phyloP scores from a whole-genome alignment of 2,329 filamentous ascomycete genomes.

The Colletotrichum simmondsii region DNA sequence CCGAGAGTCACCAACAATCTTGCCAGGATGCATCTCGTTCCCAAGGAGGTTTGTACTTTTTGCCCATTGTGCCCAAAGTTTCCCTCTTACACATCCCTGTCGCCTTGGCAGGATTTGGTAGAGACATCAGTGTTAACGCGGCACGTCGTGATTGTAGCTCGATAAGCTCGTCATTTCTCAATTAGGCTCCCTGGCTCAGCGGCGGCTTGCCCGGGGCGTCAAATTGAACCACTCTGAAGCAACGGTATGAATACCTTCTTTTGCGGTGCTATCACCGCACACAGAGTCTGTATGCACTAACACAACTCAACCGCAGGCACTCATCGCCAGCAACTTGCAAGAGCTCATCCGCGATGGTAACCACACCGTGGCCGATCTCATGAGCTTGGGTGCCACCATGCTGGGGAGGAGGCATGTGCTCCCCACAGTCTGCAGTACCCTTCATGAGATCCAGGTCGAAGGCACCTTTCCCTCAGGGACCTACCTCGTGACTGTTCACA shows the following conservation, averaged over 20 bases:
- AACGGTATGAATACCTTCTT: constrained; percentile 62
- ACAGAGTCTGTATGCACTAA: constrained; percentile 14
- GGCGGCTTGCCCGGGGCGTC: constrained; percentile 86
- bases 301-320: constrained; percentile 60
- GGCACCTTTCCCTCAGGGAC: constrained; percentile 92
- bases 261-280: neutral
- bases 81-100: constrained; percentile 34
- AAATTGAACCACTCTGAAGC: constrained; percentile 92
- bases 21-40: constrained; percentile 57
- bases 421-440: constrained; percentile 81
- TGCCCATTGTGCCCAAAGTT: neutral
- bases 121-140: constrained; percentile 32
- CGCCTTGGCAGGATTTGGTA: constrained; percentile 8
- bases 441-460: constrained; percentile 90
- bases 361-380: constrained; percentile 91
- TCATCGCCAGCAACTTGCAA: constrained; percentile 90
- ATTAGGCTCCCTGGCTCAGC: constrained; percentile 87
- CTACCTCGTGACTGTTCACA: constrained; percentile 93
- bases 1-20: neutral
- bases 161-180: constrained; percentile 97
- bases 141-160: constrained; percentile 65
- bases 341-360: constrained; percentile 98
- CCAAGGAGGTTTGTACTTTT: constrained; percentile 55
- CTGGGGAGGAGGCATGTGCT: constrained; percentile 92
- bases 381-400: constrained; percentile 91